Base-by-base conservation (phyloP, 495 filamentous ascomycete genomes). In the Penicillium herquei region DNA sequence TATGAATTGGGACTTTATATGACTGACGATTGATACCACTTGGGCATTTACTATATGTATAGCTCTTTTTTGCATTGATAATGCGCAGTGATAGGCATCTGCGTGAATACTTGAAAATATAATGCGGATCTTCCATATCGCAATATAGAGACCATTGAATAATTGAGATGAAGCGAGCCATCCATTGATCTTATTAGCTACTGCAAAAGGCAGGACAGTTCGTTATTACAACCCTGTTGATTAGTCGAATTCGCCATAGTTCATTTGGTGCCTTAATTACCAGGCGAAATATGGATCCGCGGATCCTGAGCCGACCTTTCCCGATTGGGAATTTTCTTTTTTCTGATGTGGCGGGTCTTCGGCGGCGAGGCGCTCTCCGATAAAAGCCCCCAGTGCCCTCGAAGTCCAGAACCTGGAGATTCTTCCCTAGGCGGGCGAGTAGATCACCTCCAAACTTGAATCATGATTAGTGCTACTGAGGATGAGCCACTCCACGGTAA, bases 401-500 rank as follows among this genome's bases (percentile, higher is more conserved):
- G 13, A 32, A 10, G 11, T 32, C n/a, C 43, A 46, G n/a, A n/a
- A 32, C 21, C 39, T 7, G 14, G 39, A 41, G 9, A 37, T 9
- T 37, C 6, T 46, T 12, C 14, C 26, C 13, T 6, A 32, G 39
- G 39, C 14, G 34, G 34, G 34, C 34, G 21, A 37, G 8, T 33
- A 0, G 13, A 32, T 14, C 53, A 58, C n/a, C 3, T 32, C 6
- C 26, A 3, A 44, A 18, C 17, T 16, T 16, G 13, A 43, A 43
- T 21, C 43, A 78, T 78, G 74, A 77, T 76, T 49, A 66, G 61
- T 51, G 64, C 68, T 34, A 68, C 72, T 32, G 52, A 59, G 42
- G 70, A 74, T 17, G 71, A 76, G 72, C 74, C 74, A 41, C 65
- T 78, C 30, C 74, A 78, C 46, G 76, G 76, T 78, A 56, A 58